phyloP scores from a whole-genome alignment of 768 basidiomycete genomes.

The Termitomyces sp. region DNA sequence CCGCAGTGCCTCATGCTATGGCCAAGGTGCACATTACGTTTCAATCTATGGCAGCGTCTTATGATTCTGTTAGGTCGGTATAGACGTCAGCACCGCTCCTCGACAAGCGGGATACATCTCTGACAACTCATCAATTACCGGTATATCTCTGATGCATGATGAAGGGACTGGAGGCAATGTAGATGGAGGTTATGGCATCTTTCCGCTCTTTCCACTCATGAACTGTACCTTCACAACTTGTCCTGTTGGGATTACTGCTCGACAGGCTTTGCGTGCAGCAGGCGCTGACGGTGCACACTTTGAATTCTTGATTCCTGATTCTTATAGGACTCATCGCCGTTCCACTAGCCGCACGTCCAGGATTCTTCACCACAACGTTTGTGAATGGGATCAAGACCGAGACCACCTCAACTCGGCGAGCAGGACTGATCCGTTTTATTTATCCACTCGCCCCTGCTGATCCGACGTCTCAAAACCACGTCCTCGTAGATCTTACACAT shows the following conservation, averaged over 20 bases:
- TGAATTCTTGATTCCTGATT: not conserved
- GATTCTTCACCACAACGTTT: slow-evolving; percentile 45
- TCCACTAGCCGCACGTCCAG: slow-evolving; percentile 35
- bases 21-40: slow-evolving; percentile 32
- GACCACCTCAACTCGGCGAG: slow-evolving; percentile 53
- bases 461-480: slow-evolving; percentile 34
- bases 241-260: slow-evolving; percentile 33
- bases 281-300: slow-evolving; percentile 32
- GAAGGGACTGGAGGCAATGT: slow-evolving; percentile 51
- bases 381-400: slow-evolving; percentile 45
- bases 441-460: slow-evolving; percentile 32
- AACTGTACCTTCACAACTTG: slow-evolving; percentile 37
- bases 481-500: slow-evolving; percentile 42
- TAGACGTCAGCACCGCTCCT: slow-evolving; percentile 43
- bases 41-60: not conserved
- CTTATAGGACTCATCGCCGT: not conserved
- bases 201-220: slow-evolving; percentile 42
- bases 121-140: slow-evolving; percentile 37
- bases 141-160: slow-evolving; percentile 48
- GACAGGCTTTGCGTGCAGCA: slow-evolving; percentile 35
- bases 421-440: slow-evolving; percentile 56
- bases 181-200: slow-evolving; percentile 45
- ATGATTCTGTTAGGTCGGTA: slow-evolving; percentile 35
- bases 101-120: slow-evolving; percentile 47
- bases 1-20: slow-evolving; percentile 47